Percentiles rank a stretch among this genome's conserved stretches.
Evolutionary conservation across 2,329 filamentous ascomycete genomes (phyloP).

Genomic region (Fusarium fujikuroi): DNA sequence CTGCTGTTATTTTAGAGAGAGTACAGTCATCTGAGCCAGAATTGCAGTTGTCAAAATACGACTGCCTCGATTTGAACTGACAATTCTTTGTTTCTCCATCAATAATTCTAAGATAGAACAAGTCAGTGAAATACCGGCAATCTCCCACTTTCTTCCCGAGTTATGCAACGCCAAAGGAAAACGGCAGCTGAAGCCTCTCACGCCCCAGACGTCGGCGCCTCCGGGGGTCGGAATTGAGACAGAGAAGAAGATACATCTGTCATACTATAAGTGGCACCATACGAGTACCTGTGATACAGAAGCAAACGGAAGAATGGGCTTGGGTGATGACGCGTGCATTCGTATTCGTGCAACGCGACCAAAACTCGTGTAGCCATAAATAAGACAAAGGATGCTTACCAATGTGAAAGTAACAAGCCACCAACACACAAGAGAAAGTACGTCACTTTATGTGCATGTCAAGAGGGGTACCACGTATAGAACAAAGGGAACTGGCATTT

Average conservation of each 20-base stretch:
- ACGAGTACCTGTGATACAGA: neutral
- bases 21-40: neutral
- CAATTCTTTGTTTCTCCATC: neutral
- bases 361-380: neutral
- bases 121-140: neutral
- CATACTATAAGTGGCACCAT: neutral
- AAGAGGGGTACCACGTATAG: neutral
- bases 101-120: neutral
- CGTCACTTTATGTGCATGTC: neutral
- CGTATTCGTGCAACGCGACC: neutral
- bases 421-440: neutral
- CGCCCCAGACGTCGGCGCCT: too few species aligned
- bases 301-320: neutral
- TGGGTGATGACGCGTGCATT: neutral
- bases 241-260: neutral
- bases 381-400: neutral
- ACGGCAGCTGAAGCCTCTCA: neutral
- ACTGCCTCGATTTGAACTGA: neutral
- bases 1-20: accelerated
- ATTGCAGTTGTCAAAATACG: accelerated
- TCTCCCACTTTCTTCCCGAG: accelerated
- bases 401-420: neutral
- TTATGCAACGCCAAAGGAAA: too few species aligned
- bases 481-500: neutral
- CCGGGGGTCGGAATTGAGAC: neutral